A percentile compares a stretch with the other conserved stretches of the same genome.
Conservation (phyloP, 495 filamentous ascomycete genomes). For the Beverwykella pulmonaria region DNA sequence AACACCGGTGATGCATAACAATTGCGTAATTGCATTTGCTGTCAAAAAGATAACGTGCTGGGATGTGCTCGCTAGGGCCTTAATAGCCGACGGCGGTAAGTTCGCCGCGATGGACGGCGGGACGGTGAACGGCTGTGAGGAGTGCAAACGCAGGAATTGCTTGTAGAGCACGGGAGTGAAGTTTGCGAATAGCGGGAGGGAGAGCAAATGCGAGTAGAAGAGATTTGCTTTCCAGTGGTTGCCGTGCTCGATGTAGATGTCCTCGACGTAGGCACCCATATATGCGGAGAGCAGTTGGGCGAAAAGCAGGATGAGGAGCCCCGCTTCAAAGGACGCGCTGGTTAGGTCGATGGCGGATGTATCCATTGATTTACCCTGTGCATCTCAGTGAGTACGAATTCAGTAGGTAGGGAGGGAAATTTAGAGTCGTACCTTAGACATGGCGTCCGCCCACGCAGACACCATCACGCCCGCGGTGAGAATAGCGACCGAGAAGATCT, state of each 20-base stretch:
- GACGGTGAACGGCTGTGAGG: constrained; percentile 40
- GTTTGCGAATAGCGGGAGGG: constrained; percentile 66
- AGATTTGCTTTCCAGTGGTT: constrained; percentile 94
- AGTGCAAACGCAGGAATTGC: constrained; percentile 55
- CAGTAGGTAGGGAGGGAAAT: background rate
- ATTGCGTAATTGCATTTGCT: constrained; percentile 85
- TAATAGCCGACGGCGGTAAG: constrained; percentile 17
- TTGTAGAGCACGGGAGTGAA: constrained; percentile 51
- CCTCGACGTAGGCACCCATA: constrained; percentile 93
- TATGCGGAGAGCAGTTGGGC: constrained; percentile 89
- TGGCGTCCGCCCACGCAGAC: constrained; percentile 84
- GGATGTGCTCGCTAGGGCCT: constrained; percentile 27
- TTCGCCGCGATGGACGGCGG: constrained; percentile 13
- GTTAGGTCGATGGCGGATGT: constrained; percentile 32
- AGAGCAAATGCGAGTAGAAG: constrained; percentile 86
- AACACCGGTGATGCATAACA: constrained; percentile 91
- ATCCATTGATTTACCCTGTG: constrained; percentile 45
- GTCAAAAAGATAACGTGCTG: constrained; percentile 32
- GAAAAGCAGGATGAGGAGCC: constrained; percentile 80
- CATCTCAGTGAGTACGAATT: background rate
- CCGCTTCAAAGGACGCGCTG: constrained; percentile 62
- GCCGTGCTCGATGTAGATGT: constrained; percentile 81
- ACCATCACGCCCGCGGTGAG: constrained; percentile 84
- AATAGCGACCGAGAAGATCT: constrained; percentile 75
- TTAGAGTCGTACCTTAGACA: constrained; percentile 63